Percentiles rank a stretch among this genome's conserved stretches.
phyloP scores from a whole-genome alignment of 2,329 filamentous ascomycete species.

The Endoconidiophora polonica region DNA sequence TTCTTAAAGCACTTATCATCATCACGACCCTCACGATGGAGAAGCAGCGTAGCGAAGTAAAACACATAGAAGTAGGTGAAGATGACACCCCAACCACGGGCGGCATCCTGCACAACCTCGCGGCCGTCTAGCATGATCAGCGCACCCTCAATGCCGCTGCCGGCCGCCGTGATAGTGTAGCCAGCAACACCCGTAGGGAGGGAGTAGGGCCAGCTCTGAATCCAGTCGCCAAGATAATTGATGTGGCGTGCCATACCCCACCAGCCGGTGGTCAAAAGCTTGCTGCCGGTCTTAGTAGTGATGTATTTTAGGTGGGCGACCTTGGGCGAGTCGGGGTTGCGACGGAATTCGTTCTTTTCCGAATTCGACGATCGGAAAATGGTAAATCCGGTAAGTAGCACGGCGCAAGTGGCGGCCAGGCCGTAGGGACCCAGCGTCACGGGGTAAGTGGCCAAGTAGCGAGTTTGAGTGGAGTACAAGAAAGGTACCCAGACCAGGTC shows the following conservation, averaged over 20 bases:
- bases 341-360: slow-evolving; percentile 90
- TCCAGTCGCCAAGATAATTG: slow-evolving; percentile 92
- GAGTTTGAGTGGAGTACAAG: slow-evolving; percentile 66
- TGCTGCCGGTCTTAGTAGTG: slow-evolving; percentile 65
- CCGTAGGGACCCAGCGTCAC: slow-evolving; percentile 57
- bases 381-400: slow-evolving; percentile 61
- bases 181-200: slow-evolving; percentile 74
- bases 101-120: slow-evolving; percentile 53
- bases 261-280: slow-evolving; percentile 74
- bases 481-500: slow-evolving; percentile 90
- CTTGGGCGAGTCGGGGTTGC: slow-evolving; percentile 62
- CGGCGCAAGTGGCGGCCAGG: slow-evolving; percentile 43
- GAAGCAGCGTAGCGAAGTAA: slow-evolving; percentile 74
- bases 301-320: slow-evolving; percentile 74
- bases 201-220: slow-evolving; percentile 81
- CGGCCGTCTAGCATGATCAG: slow-evolving; percentile 42
- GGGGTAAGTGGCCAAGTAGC: slow-evolving; percentile 72
- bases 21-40: slow-evolving; percentile 75
- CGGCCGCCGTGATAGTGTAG: slow-evolving; percentile 50
- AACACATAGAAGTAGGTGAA: slow-evolving; percentile 90
- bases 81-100: slow-evolving; percentile 67
- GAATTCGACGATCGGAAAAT: slow-evolving; percentile 91
- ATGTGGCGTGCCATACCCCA: slow-evolving; percentile 86
- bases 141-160: slow-evolving; percentile 31
- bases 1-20: slow-evolving; percentile 83